Evolutionary conservation across 2,329 filamentous ascomycete species (phyloP).

Genomic region (Polytolypa hystricis): DNA sequence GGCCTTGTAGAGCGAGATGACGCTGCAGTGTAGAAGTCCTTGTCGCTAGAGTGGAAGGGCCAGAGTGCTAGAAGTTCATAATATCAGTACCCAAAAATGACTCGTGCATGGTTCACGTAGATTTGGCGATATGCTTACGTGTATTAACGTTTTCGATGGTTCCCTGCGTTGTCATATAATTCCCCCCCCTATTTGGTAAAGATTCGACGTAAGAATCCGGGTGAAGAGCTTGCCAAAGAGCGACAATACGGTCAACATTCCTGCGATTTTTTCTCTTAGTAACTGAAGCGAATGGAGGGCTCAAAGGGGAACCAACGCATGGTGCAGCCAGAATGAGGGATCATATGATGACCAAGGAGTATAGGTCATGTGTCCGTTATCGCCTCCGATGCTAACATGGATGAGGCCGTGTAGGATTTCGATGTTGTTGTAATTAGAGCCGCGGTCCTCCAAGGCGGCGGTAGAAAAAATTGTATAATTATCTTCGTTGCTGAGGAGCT

Average conservation of each 20-base stretch:
- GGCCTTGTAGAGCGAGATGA: constrained; percentile 46
- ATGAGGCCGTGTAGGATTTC: constrained; percentile 39
- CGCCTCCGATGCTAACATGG: constrained; percentile 44
- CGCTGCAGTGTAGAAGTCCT: constrained; percentile 58
- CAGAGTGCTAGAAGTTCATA: constrained; percentile 39
- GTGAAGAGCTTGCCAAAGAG: constrained; percentile 67
- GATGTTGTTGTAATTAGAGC: constrained; percentile 19
- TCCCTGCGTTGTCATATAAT: constrained; percentile 49
- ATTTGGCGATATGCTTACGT: constrained; percentile 21
- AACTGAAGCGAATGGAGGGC: background rate
- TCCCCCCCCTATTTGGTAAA: constrained; percentile 43
- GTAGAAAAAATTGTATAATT: constrained; percentile 20
- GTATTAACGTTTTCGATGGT: constrained; percentile 45
- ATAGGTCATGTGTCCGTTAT: constrained; percentile 57
- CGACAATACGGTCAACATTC: constrained; percentile 63
- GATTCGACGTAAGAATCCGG: constrained; percentile 55
- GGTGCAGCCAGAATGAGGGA: constrained; percentile 68
- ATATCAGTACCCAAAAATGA: background rate
- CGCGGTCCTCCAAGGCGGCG: constrained; percentile 10
- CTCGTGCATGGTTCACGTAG: background rate
- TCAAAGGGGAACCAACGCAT: constrained; percentile 31
- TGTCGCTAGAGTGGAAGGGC: constrained; percentile 52
- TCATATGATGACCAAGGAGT: constrained; percentile 67
- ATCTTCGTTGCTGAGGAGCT: constrained; percentile 16
- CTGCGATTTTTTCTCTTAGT: constrained; percentile 15